Base-by-base conservation (phyloP, 2,329 filamentous ascomycete genomes). In the Aspergillus intermedius region DNA sequence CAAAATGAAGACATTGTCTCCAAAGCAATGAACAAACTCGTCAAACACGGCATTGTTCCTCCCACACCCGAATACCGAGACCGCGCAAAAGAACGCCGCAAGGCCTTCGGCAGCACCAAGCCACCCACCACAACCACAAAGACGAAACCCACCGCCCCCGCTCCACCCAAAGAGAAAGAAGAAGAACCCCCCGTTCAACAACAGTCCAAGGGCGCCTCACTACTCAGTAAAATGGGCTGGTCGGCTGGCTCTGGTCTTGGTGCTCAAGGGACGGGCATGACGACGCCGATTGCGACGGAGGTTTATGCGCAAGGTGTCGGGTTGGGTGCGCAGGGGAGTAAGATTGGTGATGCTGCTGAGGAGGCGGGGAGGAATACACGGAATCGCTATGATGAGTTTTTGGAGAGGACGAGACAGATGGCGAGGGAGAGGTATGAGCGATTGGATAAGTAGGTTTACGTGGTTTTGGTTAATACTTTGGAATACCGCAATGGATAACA, bases 191-290 rank as follows among this genome's bases (percentile, higher is more conserved):
- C 61, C 0, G 59, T 57, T 1, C 60, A 68, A 25, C 50, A 54
- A 1, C 61, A 65, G 12, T 76, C 74, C 3, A 77, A 77, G 58
- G 74, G 74, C n/a, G 74, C 74, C 2, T 70, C 74, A 2, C 64
- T 77, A 12, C 68, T 77, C 9, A 73, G 69, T 49, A 77, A 76
- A 50, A 77, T 77, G 74, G 74, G 74, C 15, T 77, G 74, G 70
- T 69, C 68, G 2, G 71, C 67, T 4, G 74, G 74, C 0, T 65
- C 71, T 45, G 74, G 74, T 1, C 63, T 77, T 8, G 74, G 74
- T 37, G 74, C 73, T 4, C 67, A 74, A 52, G 74, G 74, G 1
- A 73, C 71, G 1, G 74, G 74, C 17, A 71, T 74, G 57, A 73
- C 69, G 0, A 71, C 67, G 2, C 73, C 74, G 0, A 74, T 77